phyloP scores from a whole-genome alignment of 352 stramenopile species.

The Phytophthora tentaculata region DNA sequence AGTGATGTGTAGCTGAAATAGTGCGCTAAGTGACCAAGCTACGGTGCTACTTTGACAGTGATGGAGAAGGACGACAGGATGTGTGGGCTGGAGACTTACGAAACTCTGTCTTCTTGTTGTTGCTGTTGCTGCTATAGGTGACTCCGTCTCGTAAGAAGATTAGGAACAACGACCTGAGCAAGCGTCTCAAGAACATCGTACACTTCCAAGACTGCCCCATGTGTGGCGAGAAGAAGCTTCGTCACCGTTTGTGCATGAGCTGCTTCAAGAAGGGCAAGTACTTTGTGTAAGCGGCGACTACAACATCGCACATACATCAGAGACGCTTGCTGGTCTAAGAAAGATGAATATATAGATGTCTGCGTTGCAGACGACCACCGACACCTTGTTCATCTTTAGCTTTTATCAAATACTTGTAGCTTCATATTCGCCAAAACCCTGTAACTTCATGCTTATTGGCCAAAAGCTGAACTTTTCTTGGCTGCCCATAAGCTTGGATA shows the following conservation, averaged over 20 bases:
- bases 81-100: not conserved
- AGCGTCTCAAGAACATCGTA: slow-evolving; percentile 91
- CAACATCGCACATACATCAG: slow-evolving; percentile 13
- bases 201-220: slow-evolving; percentile 88
- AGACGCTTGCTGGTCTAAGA: not conserved
- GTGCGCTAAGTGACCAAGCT: not conserved
- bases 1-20: not conserved
- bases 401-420: not conserved
- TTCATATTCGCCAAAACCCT: slow-evolving; percentile 23
- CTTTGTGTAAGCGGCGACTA: slow-evolving; percentile 67
- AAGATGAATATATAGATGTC: slow-evolving; percentile 47
- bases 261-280: slow-evolving; percentile 94
- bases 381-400: not conserved
- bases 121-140: slow-evolving; percentile 51
- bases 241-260: slow-evolving; percentile 90
- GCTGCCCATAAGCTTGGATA: slow-evolving; percentile 1
- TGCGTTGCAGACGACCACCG: slow-evolving; percentile 19
- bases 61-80: not conserved
- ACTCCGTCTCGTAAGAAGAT: slow-evolving; percentile 88
- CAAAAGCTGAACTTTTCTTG: slow-evolving; percentile 8
- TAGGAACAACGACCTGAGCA: slow-evolving; percentile 87
- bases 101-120: slow-evolving; percentile 7
- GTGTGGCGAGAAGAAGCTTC: slow-evolving; percentile 89
- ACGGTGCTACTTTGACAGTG: not conserved
- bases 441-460: slow-evolving; percentile 17